Base-by-base conservation (phyloP, 2,329 filamentous ascomycete genomes). In the Blastomyces silverae region DNA sequence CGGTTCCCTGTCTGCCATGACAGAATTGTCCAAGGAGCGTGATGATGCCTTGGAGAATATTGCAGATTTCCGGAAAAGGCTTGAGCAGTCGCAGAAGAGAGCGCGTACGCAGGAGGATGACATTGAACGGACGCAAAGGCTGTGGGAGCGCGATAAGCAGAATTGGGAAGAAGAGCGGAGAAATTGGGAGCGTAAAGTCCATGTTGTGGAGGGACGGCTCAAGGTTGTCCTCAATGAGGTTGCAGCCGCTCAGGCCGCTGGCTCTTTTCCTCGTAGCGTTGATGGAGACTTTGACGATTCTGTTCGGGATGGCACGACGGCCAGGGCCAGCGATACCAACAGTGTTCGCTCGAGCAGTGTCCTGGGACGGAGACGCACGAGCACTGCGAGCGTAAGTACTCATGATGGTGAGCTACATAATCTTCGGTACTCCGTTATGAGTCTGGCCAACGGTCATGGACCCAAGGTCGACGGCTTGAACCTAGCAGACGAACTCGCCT, bases 401-500 rank as follows among this genome's bases (percentile, higher is more conserved):
- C 78, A 80, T 61, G 83, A 79, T 58, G 75, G 77, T 50, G 80
- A 83, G 53, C 79, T 78, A 50, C 78, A 79, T 57, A 79, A 87
- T 74, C 83, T 91, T 67, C 86, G 91, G 39, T 90, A 88, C 73
- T 95, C 92, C 1, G 79, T 88, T 31, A 80, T 89, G 67, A 87
- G 82, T 67, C 81, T 83, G n/a, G 77, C 79, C 8, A 81, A 82
- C 67, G 77, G 78, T 11, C 79, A 82, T 65, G 83, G 82, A 11
- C 77, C 79, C 25, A 88, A 87, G 72, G 72, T 79, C 3, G 87
- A 86, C 70, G 89, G 89, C 1, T 77, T 91, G 66, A 96, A 89
- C 67, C 82, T 99, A 52, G 94, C 94, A 0, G 92, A 97, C 70
- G 94, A 99, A 78, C 83, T 99, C 64, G 88, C 90, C 67, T 89